Evolutionary conservation across 345 rosid species (phyloP).

Genomic region (Pelargonium nanum): DNA sequence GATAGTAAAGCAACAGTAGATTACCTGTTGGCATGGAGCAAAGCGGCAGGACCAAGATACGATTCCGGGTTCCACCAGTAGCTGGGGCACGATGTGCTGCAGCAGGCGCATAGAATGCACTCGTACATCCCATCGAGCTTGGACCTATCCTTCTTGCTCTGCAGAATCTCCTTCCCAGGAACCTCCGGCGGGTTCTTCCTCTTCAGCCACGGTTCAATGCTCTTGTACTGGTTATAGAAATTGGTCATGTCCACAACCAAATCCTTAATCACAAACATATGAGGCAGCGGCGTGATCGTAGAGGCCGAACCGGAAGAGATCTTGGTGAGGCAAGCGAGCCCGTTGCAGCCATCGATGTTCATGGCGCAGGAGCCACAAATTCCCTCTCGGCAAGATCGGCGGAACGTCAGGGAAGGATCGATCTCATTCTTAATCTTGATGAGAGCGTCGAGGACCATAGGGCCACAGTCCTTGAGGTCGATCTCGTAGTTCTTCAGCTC

Average conservation of each 20-base stretch:
- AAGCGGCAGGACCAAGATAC: conserved; percentile 86
- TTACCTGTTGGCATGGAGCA: conserved; percentile 90
- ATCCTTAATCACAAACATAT: conserved; percentile 93
- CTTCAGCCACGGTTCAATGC: conserved; percentile 98
- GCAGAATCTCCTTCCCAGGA: conserved; percentile 70
- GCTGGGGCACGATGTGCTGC: conserved; percentile 90
- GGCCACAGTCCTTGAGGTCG: conserved; percentile 84
- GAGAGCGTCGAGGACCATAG: conserved; percentile 90
- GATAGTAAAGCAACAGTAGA: background rate
- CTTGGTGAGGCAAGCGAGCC: conserved; percentile 86
- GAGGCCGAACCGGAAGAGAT: conserved; percentile 32
- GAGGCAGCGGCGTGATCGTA: conserved; percentile 72
- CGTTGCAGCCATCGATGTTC: conserved; percentile 94
- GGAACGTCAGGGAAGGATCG: conserved; percentile 84
- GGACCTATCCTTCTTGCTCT: conserved; percentile 83
- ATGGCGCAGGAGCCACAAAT: conserved; percentile 94
- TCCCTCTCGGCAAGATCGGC: conserved; percentile 95
- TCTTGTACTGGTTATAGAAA: conserved; percentile 90
- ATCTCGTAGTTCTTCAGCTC: conserved; percentile 55
- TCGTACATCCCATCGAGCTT: conserved; percentile 98
- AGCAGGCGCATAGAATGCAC: conserved; percentile 88
- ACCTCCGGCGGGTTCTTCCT: conserved; percentile 59
- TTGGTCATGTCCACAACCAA: conserved; percentile 95
- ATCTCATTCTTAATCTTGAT: conserved; percentile 97
- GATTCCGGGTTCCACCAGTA: conserved; percentile 99